These are phyloP conservation scores for Pseudoperonospora humuli DNA, from an alignment of 352 stramenopile species.

Conservation along the genomic window DNA sequence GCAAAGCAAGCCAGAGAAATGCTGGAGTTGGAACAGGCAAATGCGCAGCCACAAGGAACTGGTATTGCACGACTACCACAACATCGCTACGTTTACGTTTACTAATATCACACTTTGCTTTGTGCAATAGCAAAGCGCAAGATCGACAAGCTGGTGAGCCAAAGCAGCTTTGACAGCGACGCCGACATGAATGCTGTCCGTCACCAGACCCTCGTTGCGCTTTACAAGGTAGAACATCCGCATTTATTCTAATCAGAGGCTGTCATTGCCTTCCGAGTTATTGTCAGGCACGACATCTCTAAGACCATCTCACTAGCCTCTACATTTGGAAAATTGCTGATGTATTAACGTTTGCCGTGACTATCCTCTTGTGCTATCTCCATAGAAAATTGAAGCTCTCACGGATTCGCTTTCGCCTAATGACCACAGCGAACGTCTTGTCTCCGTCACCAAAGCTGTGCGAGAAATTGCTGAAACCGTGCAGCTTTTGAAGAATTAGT, in stretches of 20 bases:
- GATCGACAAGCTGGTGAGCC: slow-evolving; percentile 18
- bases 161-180: slow-evolving; percentile 18
- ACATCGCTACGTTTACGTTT: background rate
- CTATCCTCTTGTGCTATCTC: slow-evolving; percentile 1
- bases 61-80: slow-evolving; percentile 16
- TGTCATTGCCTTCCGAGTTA: slow-evolving; percentile 3
- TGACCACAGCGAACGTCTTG: slow-evolving; percentile 53
- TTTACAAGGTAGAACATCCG: slow-evolving; percentile 70
- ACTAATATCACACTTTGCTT: background rate
- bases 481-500: slow-evolving; percentile 33
- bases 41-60: slow-evolving; percentile 9
- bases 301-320: slow-evolving; percentile 8
- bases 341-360: slow-evolving; percentile 16
- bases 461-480: slow-evolving; percentile 55
- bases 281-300: slow-evolving; percentile 9
- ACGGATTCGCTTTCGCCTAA: slow-evolving; percentile 41
- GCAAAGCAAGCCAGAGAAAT: slow-evolving; percentile 43
- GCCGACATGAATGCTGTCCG: slow-evolving; percentile 41
- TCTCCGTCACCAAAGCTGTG: slow-evolving; percentile 51
- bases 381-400: slow-evolving; percentile 69
- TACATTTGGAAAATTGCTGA: background rate
- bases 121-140: slow-evolving; percentile 38
- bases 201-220: slow-evolving; percentile 44
- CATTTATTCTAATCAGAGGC: slow-evolving; percentile 26
- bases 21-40: slow-evolving; percentile 29